Evolutionary conservation across 1,284 basidiomycete species (phyloP), one percentile per base, ranked within the genome.

Genomic region (Agaricales sp.): DNA sequence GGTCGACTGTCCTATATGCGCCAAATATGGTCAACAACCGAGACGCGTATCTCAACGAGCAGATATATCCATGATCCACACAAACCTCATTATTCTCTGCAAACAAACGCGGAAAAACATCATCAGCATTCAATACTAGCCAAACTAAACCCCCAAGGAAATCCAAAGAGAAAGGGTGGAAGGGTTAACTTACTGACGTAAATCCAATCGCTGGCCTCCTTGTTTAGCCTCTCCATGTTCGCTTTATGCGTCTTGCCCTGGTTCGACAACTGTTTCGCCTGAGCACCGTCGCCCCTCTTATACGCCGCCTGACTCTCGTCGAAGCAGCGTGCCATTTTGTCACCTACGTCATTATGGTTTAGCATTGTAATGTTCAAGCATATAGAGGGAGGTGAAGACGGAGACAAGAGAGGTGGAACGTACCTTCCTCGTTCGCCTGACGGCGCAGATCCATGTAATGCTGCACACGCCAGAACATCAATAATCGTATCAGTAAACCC

Each of bases 191-290:
- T 56, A 92, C 90, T 43, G 20, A 21, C 41, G 20, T 16, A 43
- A 11, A 43, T 43, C 41, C 41, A 43, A 43, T 43, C 41, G 20
- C 41, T 16, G 8, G 41, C 96, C 65, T 96, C 69, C 53, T 75
- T 75, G 64, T 99, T 94, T 55, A 94, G 66, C 45, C 75, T 65
- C 55, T 90, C 83, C 85, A 93, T 93, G 59, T 80, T 76, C 12
- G 67, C 61, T 66, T 93, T 82, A 64, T 95, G 89, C 46, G 70
- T 67, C 64, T 94, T 91, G 4, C 92, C 95, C 65, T 93, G 63
- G 54, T 83, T 78, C 8, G 85, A 90, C 25, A 97, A 73, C 53
- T 87, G 73, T 67, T 97, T 94, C 11, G 94, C 94, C 19, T 68
- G 66, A 0, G 77, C 88, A 13, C 90, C 83, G 58, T 98, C 82